These are phyloP conservation scores for Durio zibethinus DNA, from an alignment of 345 rosid species.

Conservation along the genomic window DNA sequence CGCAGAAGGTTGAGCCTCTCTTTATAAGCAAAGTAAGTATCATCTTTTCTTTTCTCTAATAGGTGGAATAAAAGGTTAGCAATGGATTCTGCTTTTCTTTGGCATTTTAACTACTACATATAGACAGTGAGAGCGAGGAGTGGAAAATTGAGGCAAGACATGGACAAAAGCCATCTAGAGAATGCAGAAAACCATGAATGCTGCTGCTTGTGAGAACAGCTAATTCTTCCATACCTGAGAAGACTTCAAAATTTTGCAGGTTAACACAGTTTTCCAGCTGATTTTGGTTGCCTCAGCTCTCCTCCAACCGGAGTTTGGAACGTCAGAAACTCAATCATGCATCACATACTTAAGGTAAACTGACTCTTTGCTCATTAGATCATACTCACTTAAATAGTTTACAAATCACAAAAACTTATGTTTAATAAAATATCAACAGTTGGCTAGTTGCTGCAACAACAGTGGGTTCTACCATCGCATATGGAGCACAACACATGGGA, in stretches of 20 bases:
- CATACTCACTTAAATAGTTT: not conserved
- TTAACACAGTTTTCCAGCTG: constrained; percentile 90
- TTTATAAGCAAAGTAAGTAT: constrained; percentile 77
- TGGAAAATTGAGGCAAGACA: not conserved
- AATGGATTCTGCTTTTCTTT: not conserved
- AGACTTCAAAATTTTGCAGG: constrained; percentile 38
- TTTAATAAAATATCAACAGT: constrained; percentile 34
- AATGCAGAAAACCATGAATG: not conserved
- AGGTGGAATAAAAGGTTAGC: not conserved
- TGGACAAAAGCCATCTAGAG: not conserved
- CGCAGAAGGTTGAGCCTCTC: constrained; percentile 80
- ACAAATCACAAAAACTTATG: not conserved
- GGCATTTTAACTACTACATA: not conserved
- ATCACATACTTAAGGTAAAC: constrained; percentile 75
- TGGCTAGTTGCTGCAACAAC: constrained; percentile 87
- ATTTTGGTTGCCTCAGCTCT: constrained; percentile 81
- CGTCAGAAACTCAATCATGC: constrained; percentile 53
- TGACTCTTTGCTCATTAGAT: not conserved
- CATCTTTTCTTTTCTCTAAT: not conserved
- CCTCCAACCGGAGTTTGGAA: constrained; percentile 89
- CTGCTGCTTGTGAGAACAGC: not conserved
- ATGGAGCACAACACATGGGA: constrained; percentile 63
- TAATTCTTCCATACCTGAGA: not conserved
- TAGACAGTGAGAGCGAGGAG: not conserved
- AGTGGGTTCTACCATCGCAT: constrained; percentile 71